Evolutionary conservation across 108 stramenopile genomes (phyloP).

Genomic region (Pseudonitzschia pungens): DNA sequence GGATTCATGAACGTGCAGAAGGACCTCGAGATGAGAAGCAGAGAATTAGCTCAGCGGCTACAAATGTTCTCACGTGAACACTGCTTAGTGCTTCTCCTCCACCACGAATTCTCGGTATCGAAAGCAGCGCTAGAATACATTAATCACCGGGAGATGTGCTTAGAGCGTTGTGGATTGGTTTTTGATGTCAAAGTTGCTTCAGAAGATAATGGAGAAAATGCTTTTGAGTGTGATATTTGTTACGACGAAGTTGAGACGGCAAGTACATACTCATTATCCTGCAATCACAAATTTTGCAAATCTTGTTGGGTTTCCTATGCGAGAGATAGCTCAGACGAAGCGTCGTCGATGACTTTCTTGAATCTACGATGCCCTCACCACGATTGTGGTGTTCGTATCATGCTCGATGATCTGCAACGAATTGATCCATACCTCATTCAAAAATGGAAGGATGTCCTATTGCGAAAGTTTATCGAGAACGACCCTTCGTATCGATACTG

Average conservation of each 20-base stretch:
- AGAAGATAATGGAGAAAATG: not conserved
- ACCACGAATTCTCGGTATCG: conserved; percentile 18
- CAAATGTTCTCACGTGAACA: not conserved
- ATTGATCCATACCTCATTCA: not conserved
- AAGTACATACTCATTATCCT: conserved; percentile 20
- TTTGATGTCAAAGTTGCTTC: not conserved
- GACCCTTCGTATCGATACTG: conserved; percentile 26
- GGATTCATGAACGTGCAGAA: not conserved
- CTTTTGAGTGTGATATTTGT: conserved; percentile 24
- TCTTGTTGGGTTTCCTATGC: conserved; percentile 34
- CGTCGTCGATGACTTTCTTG: not conserved
- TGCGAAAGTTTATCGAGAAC: conserved; percentile 23
- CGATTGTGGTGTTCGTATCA: conserved; percentile 18
- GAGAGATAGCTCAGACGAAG: not conserved
- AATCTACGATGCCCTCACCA: conserved; percentile 28
- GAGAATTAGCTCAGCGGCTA: conserved; percentile 9
- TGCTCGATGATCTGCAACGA: conserved; percentile 8
- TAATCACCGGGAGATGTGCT: not conserved
- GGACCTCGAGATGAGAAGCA: conserved; percentile 4
- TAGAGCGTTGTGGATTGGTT: conserved; percentile 6
- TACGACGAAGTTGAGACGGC: conserved; percentile 21
- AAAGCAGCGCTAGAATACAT: conserved; percentile 9
- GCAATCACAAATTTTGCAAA: conserved; percentile 36
- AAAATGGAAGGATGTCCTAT: conserved; percentile 1
- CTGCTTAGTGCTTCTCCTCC: conserved; percentile 3